A percentile compares a stretch with the other conserved stretches of the same genome.
phyloP scores from a whole-genome alignment of 176 grass and related monocot genomes.

The Paspalum notatum region DNA sequence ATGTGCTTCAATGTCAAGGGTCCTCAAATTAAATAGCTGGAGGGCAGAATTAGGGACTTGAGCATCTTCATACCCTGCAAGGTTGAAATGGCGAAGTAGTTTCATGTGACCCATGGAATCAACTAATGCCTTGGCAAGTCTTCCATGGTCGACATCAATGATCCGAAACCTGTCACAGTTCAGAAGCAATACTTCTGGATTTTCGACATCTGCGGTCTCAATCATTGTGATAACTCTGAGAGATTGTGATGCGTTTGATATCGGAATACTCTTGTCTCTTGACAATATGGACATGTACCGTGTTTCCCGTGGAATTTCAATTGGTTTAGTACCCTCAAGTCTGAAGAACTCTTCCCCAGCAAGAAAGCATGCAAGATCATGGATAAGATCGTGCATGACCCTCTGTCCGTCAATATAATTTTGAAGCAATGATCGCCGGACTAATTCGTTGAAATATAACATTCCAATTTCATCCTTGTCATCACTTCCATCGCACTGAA shows the following conservation, averaged over 20 bases:
- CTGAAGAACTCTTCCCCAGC: conserved; percentile 18
- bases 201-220: neutral
- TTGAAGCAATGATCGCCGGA: conserved; percentile 27
- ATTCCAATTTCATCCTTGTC: conserved; percentile 12
- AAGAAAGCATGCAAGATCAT: conserved; percentile 33
- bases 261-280: neutral
- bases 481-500: conserved; percentile 1
- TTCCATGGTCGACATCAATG: fast-evolving
- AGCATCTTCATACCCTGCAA: neutral
- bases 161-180: neutral
- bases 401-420: neutral
- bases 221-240: neutral
- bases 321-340: neutral
- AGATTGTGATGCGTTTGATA: neutral
- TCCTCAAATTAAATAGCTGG: neutral
- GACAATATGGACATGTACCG: neutral
- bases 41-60: neutral
- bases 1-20: neutral
- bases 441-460: conserved; percentile 32
- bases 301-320: neutral
- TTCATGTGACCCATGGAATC: conserved; percentile 1
- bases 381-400: conserved; percentile 3
- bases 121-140: neutral
- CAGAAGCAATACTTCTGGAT: neutral
- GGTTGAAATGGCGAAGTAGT: neutral